Base-by-base conservation (phyloP, 1,284 basidiomycete genomes). In the Sphagnurus paluster region DNA sequence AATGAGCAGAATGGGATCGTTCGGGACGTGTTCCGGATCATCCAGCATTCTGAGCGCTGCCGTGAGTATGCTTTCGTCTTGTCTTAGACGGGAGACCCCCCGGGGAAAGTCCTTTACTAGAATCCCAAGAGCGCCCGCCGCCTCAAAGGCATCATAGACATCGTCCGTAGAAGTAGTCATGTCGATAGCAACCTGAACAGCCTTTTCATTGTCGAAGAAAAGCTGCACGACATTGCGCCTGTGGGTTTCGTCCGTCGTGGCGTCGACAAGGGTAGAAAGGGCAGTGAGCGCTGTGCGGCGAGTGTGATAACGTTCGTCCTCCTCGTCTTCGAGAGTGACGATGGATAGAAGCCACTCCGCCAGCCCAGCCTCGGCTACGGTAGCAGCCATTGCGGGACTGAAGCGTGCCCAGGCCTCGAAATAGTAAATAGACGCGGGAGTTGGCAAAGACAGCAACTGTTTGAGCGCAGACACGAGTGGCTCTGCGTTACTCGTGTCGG, bases 81-180 rank as follows among this genome's bases (percentile, higher is more conserved):
- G n/a, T n/a, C n/a, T n/a, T n/a, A n/a, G n/a, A n/a, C n/a, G n/a
- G n/a, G n/a, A n/a, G n/a, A n/a, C n/a, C n/a, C n/a, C n/a, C n/a
- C n/a, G n/a, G n/a, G 51, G 51, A 36, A 50, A 44, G 6, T 38
- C 53, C 16, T 39, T 46, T 17, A 44, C 42, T 17, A 57, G 38
- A 7, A 20, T 28, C 16, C 29, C 28, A 8, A 53, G 33, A 8
- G 43, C 39, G 25, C 29, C 32, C 11, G 44, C 37, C 13, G 42
- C 46, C 19, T 41, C 19, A 14, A 32, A 21, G 7, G 55, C 51
- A 20, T 43, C 47, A 29, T 46, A 55, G 21, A 36, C 23, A 26
- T 54, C 38, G 14, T 44, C 40, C 10, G 26, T 16, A 3, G 4
- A 6, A 14, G 28, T 36, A 4, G 50, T 9, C 11, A 46, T 37